phyloP scores from a whole-genome alignment of 1,284 basidiomycete species.

The Lignosus rhinocerotis region DNA sequence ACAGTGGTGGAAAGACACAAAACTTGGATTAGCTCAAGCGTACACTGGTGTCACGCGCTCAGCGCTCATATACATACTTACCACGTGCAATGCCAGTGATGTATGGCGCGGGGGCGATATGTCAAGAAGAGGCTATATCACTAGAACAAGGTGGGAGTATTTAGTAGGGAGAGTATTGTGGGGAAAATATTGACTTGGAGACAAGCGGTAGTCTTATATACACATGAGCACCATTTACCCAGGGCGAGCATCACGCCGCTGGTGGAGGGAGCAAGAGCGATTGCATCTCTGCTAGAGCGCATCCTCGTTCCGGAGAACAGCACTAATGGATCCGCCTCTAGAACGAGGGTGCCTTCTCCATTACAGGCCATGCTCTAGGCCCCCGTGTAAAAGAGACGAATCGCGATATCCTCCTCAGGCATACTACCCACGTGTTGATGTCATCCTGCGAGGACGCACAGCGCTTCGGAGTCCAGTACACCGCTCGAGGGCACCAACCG shows the following conservation, averaged over 20 bases:
- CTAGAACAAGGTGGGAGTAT: neutral
- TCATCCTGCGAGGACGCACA: constrained; percentile 7
- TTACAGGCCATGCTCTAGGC: constrained; percentile 9
- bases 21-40: too few relatives aligned
- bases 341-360: constrained; percentile 17
- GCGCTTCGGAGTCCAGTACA: too few relatives aligned
- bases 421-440: constrained; percentile 20
- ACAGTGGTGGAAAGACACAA: neutral
- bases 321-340: constrained; percentile 12
- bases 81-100: neutral
- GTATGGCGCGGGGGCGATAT: neutral
- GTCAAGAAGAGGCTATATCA: neutral
- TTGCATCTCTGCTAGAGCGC: neutral
- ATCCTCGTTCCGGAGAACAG: constrained; percentile 5
- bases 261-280: neutral
- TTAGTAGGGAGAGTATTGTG: neutral
- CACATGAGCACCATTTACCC: neutral
- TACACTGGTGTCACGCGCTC: neutral
- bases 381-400: constrained; percentile 1
- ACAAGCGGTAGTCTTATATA: neutral
- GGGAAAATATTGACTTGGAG: neutral
- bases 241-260: neutral
- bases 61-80: neutral
- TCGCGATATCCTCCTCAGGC: constrained; percentile 2
- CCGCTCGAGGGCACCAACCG: constrained; percentile 2